Percentiles rank a stretch among this genome's conserved stretches.
These are phyloP conservation scores for Lanmaoa pseudosensibilis DNA, from an alignment of 768 basidiomycete species.

Conservation along the genomic window DNA sequence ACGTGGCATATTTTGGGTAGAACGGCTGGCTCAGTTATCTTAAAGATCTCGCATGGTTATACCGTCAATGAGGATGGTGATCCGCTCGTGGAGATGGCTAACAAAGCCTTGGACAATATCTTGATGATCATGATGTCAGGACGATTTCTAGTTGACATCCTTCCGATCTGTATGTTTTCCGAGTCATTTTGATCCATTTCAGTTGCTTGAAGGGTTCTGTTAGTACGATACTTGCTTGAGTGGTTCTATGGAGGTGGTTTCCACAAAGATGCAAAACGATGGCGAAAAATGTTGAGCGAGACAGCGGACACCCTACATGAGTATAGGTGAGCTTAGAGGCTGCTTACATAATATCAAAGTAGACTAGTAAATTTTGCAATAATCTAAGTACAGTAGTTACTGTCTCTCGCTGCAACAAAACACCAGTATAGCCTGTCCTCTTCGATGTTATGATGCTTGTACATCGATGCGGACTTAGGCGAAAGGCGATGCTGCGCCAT, in stretches of 20 bases:
- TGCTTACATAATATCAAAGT: too few species aligned
- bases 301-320: slow-evolving; percentile 1
- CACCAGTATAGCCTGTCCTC: background rate
- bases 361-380: too few species aligned
- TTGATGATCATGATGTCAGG: slow-evolving; percentile 3
- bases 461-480: background rate
- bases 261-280: slow-evolving; percentile 8
- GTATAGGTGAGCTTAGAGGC: slow-evolving; percentile 11
- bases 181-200: background rate
- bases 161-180: slow-evolving; percentile 10
- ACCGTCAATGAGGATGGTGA: slow-evolving; percentile 32
- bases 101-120: slow-evolving; percentile 24
- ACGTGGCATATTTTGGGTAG: too few species aligned
- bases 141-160: slow-evolving; percentile 8
- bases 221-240: slow-evolving; percentile 19
- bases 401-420: too few species aligned
- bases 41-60: slow-evolving; percentile 38
- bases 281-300: slow-evolving; percentile 2
- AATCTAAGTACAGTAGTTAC: too few species aligned
- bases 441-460: background rate
- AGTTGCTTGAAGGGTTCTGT: background rate
- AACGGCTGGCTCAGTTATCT: slow-evolving; percentile 34
- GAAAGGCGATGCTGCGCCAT: slow-evolving; percentile 6
- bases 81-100: slow-evolving; percentile 31
- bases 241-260: slow-evolving; percentile 26